A percentile compares a stretch with the other conserved stretches of the same genome.
Conservation (phyloP, 1,139 yeast genomes). For the Yamadazyma epiphylla region DNA sequence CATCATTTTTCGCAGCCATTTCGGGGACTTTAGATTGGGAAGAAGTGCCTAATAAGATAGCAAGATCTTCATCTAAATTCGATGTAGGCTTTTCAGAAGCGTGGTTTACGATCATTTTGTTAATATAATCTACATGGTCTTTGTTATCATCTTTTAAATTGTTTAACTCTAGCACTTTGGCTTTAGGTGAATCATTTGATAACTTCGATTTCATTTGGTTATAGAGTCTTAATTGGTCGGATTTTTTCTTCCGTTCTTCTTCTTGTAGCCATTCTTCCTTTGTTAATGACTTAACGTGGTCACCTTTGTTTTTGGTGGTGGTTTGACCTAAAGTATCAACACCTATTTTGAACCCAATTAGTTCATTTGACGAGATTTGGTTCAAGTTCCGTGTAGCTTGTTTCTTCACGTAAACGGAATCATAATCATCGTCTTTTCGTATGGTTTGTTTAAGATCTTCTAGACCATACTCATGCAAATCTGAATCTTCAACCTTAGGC, state of each 20-base stretch:
- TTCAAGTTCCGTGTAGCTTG: conserved; percentile 18
- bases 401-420: conserved; percentile 19
- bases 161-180: conserved; percentile 36
- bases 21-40: background rate
- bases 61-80: conserved; percentile 9
- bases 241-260: conserved; percentile 18
- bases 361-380: conserved; percentile 22
- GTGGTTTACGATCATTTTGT: conserved; percentile 17
- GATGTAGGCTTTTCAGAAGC: conserved; percentile 1
- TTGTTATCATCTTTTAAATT: conserved; percentile 25
- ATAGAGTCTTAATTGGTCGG: conserved; percentile 25
- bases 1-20: conserved; percentile 7
- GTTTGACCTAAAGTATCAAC: conserved; percentile 14
- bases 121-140: conserved; percentile 23
- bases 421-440: conserved; percentile 24
- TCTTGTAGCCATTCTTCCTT: conserved; percentile 28
- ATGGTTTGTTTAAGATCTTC: conserved; percentile 26
- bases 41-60: background rate
- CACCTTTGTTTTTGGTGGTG: conserved; percentile 5
- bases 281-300: conserved; percentile 17
- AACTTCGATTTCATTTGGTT: conserved; percentile 29
- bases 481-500: conserved; percentile 25
- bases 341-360: conserved; percentile 39
- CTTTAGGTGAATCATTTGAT: conserved; percentile 10
- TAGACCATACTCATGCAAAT: conserved; percentile 41